phyloP scores from a whole-genome alignment of 2,329 filamentous ascomycete species.

The Microdochium paspali region DNA sequence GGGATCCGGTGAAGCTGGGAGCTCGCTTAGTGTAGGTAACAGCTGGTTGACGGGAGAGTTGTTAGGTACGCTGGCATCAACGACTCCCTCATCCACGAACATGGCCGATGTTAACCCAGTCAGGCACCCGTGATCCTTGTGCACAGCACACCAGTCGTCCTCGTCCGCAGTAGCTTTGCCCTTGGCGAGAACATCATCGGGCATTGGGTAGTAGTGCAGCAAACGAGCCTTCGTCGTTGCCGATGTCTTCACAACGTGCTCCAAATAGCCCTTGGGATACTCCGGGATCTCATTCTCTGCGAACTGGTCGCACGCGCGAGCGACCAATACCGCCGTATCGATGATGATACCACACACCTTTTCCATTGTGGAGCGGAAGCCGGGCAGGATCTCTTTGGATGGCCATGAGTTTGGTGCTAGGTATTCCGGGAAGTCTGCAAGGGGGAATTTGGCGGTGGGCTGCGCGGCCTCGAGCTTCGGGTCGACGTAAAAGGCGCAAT shows the following conservation, averaged over 20 bases:
- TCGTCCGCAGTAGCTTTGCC: constrained; percentile 37
- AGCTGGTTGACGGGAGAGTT: constrained; percentile 19
- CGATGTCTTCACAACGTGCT: constrained; percentile 77
- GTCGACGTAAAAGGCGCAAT: constrained; percentile 70
- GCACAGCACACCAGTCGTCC: constrained; percentile 91
- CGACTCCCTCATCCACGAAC: constrained; percentile 72
- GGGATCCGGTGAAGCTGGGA: constrained; percentile 69
- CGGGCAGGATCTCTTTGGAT: constrained; percentile 54
- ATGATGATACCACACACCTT: constrained; percentile 77
- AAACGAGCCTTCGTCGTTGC: constrained; percentile 85
- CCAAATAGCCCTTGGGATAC: constrained; percentile 72
- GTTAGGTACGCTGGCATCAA: constrained; percentile 22
- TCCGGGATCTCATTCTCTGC: constrained; percentile 68
- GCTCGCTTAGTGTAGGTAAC: constrained; percentile 53
- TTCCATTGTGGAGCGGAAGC: constrained; percentile 65
- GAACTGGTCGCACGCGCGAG: constrained; percentile 80
- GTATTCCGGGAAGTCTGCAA: constrained; percentile 72
- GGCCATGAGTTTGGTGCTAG: constrained; percentile 90
- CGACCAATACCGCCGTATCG: constrained; percentile 80
- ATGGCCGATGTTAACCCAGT: constrained; percentile 92
- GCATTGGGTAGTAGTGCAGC: constrained; percentile 81
- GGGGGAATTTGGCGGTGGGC: constrained; percentile 48
- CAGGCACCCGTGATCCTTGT: constrained; percentile 86
- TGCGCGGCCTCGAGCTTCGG: constrained; percentile 49
- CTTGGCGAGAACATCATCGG: constrained; percentile 20